phyloP scores from a whole-genome alignment of 2,329 filamentous ascomycete genomes.

The Fonsecaea monophora region DNA sequence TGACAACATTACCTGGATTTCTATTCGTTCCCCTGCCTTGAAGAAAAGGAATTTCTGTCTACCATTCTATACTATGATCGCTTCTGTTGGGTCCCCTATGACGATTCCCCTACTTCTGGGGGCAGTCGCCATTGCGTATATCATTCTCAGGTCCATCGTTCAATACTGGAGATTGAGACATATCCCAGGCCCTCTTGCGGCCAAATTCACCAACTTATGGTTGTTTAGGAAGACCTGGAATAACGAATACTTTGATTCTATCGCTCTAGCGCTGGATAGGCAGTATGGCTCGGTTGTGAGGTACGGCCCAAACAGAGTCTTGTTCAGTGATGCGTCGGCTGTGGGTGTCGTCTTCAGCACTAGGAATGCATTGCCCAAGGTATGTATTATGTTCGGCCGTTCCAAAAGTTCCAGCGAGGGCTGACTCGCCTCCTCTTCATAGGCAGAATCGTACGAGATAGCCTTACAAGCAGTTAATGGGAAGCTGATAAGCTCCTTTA shows the following conservation, averaged over 20 bases:
- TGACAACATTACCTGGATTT: neutral
- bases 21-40: neutral
- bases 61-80: neutral
- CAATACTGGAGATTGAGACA: constrained; percentile 21
- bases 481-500: constrained; percentile 17
- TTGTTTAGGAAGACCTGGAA: constrained; percentile 55
- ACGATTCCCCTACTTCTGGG: constrained; percentile 1
- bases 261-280: constrained; percentile 16
- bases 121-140: neutral
- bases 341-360: constrained; percentile 26
- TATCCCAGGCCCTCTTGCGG: constrained; percentile 70
- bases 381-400: neutral
- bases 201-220: constrained; percentile 76
- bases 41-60: neutral
- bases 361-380: constrained; percentile 23
- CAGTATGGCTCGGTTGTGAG: constrained; percentile 29
- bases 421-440: neutral
- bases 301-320: constrained; percentile 28
- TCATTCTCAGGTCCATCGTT: constrained; percentile 6
- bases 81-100: neutral
- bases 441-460: constrained; percentile 27
- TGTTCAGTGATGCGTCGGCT: constrained; percentile 28
- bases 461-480: constrained; percentile 21
- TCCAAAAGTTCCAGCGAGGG: neutral
- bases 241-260: constrained; percentile 6